Evolutionary conservation across 768 basidiomycete genomes (phyloP).

Genomic region (Pulveroboletus sp.): DNA sequence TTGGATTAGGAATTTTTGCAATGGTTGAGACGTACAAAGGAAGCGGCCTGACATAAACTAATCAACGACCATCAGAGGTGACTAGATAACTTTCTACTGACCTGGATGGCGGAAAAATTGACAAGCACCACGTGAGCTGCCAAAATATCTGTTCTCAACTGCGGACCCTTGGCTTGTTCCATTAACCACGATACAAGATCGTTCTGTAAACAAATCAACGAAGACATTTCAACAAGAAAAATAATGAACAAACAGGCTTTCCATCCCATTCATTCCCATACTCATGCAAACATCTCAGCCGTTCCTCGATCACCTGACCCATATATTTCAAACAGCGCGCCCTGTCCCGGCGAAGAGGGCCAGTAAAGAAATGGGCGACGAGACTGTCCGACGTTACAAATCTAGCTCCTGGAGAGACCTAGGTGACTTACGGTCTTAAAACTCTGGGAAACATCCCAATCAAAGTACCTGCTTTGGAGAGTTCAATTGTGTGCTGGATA

Average conservation of each 20-base stretch:
- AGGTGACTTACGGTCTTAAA: constrained; percentile 28
- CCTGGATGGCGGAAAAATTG: constrained; percentile 7
- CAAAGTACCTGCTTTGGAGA: constrained; percentile 10
- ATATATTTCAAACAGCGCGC: constrained; percentile 12
- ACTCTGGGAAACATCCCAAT: constrained; percentile 30
- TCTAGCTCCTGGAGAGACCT: not conserved
- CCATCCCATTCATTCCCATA: constrained; percentile 26
- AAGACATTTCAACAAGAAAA: not conserved
- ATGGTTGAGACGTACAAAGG: constrained; percentile 2
- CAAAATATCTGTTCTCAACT: constrained; percentile 22
- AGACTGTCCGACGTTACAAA: constrained; percentile 11
- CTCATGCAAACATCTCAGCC: constrained; percentile 19
- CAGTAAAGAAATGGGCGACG: constrained; percentile 13
- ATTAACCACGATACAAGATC: constrained; percentile 34
- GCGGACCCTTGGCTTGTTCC: constrained; percentile 18
- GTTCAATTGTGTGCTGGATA: constrained; percentile 32
- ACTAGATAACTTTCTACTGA: not conserved
- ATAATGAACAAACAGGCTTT: constrained; percentile 26
- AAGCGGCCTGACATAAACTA: constrained; percentile 13
- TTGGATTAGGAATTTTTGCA: not conserved
- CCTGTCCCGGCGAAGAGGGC: constrained; percentile 1
- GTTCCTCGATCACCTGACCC: constrained; percentile 28
- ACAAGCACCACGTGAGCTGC: constrained; percentile 5
- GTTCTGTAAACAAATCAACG: constrained; percentile 13
- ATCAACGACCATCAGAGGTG: not conserved